phyloP scores from a whole-genome alignment of 495 filamentous ascomycete species.

The Tuber microsphaerosporum region DNA sequence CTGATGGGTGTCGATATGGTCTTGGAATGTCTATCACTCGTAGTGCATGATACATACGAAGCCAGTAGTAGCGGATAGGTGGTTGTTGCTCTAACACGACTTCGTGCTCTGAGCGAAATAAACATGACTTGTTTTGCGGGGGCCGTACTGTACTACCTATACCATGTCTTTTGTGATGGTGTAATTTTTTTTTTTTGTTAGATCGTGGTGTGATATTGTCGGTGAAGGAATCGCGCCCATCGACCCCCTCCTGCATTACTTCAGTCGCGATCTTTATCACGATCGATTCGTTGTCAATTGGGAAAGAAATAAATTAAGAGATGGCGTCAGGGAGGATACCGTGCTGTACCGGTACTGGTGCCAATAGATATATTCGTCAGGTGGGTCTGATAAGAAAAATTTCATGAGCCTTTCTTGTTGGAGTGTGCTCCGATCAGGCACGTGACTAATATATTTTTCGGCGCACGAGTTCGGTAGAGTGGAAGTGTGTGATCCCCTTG shows the following conservation, averaged over 20 bases:
- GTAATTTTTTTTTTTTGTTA: not conserved
- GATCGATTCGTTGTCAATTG: not conserved
- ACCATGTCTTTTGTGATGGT: not conserved
- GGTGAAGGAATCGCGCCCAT: not conserved
- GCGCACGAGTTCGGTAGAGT: no score
- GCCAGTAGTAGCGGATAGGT: not conserved
- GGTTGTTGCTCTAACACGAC: not conserved
- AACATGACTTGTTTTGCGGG: not conserved
- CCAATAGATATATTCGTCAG: no score
- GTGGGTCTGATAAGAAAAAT: no score
- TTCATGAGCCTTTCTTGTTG: no score
- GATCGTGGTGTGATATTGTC: not conserved
- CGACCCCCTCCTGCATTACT: not conserved
- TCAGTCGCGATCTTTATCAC: not conserved
- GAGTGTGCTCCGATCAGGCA: no score
- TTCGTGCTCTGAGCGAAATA: not conserved
- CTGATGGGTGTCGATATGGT: not conserved
- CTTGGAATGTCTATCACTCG: not conserved
- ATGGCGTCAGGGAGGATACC: no score
- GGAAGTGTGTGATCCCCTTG: not conserved
- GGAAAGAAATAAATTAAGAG: not conserved
- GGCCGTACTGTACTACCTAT: not conserved
- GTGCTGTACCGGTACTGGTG: no score
- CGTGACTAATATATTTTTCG: no score
- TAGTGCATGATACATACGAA: not conserved